Conservation (phyloP, 2,329 filamentous ascomycete species). For the Claviceps quebecensis region DNA sequence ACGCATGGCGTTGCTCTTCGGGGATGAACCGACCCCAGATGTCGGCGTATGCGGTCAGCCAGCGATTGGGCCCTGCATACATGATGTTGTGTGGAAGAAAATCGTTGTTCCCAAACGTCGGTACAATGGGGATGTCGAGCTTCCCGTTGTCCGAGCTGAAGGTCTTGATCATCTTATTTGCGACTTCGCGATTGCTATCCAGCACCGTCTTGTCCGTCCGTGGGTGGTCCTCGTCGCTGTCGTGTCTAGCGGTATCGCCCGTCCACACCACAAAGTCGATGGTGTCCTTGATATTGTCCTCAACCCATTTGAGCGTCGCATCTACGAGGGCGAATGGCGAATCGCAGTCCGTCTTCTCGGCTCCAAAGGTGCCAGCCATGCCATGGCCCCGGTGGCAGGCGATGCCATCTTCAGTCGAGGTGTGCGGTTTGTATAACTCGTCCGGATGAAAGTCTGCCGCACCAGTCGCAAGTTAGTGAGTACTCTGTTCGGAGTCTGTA, state of each 20-base stretch:
- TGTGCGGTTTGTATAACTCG: conserved; percentile 66
- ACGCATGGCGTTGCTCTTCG: conserved; percentile 80
- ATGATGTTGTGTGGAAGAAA: conserved; percentile 96
- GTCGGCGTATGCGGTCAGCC: conserved; percentile 62
- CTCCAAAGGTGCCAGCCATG: conserved; percentile 65
- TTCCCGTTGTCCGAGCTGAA: conserved; percentile 48
- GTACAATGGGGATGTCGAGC: conserved; percentile 66
- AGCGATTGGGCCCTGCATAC: conserved; percentile 68
- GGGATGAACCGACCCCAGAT: conserved; percentile 85
- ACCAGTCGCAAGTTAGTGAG: conserved; percentile 1
- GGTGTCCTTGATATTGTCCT: conserved; percentile 57
- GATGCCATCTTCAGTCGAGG: conserved; percentile 51
- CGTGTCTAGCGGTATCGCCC: conserved; percentile 78
- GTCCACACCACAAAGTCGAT: conserved; percentile 92
- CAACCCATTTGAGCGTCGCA: conserved; percentile 82
- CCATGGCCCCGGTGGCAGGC: conserved; percentile 73
- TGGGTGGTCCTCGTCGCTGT: conserved; percentile 70
- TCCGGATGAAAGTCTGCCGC: conserved; percentile 78
- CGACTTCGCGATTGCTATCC: conserved; percentile 59
- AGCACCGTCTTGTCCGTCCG: conserved; percentile 66
- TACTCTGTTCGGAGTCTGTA: not conserved
- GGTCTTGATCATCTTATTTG: conserved; percentile 60
- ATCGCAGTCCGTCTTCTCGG: conserved; percentile 81
- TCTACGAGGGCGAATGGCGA: conserved; percentile 68
- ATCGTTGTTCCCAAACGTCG: conserved; percentile 93